phyloP scores from a whole-genome alignment of 257 asterid genomes.

The Gentiana dahurica region DNA sequence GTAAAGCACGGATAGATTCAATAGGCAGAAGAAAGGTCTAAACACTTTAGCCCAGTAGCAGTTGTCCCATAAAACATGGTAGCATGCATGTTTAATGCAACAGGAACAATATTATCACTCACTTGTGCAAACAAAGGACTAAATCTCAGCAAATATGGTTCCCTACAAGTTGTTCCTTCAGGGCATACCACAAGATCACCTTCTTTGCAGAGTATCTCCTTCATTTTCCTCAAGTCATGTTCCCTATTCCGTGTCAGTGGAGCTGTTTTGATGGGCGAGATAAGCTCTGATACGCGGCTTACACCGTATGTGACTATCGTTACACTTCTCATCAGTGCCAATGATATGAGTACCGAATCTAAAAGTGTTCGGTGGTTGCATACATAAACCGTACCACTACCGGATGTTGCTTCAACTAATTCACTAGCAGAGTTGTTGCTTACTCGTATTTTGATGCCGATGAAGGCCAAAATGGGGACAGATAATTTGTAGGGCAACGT shows the following conservation, averaged over 20 bases:
- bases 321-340: conserved; percentile 18
- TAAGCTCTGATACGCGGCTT: conserved; percentile 16
- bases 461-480: conserved; percentile 16
- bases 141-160: no score
- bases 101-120: conserved; percentile 18
- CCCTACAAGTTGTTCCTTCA: conserved; percentile 26
- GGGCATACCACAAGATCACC: conserved; percentile 26
- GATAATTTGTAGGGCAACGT: conserved; percentile 17
- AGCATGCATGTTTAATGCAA: conserved; percentile 18
- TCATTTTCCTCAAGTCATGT: conserved; percentile 15
- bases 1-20: conserved; percentile 23
- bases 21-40: conserved; percentile 22
- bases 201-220: conserved; percentile 7
- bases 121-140: no score
- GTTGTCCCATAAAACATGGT: no score
- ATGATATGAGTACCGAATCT: conserved; percentile 20
- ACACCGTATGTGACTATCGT: conserved; percentile 10
- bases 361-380: conserved; percentile 25
- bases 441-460: conserved; percentile 12
- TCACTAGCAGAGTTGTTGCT: background rate
- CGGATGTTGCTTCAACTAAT: background rate
- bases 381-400: conserved; percentile 16
- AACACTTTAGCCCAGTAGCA: conserved; percentile 8
- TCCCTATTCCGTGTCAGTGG: conserved; percentile 19
- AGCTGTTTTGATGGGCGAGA: conserved; percentile 19